phyloP scores from a whole-genome alignment of 768 basidiomycete species.

The Boletellus emodensis region DNA sequence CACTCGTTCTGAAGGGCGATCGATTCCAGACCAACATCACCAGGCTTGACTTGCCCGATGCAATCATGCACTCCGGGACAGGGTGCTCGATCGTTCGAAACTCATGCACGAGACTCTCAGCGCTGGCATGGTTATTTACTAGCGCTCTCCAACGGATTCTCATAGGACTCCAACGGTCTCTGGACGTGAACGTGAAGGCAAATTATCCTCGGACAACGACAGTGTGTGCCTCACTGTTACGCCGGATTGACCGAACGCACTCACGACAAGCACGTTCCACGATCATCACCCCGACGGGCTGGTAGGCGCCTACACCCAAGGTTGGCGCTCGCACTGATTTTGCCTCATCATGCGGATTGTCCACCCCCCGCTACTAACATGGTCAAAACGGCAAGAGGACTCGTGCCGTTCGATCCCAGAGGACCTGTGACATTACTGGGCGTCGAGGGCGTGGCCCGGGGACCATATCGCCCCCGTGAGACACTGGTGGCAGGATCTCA shows the following conservation, averaged over 20 bases:
- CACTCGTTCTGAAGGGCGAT: conserved; percentile 11
- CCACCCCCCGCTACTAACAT: conserved; percentile 29
- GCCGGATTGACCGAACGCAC: neutral
- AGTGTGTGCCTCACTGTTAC: conserved; percentile 10
- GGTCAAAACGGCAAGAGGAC: conserved; percentile 32
- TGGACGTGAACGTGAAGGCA: conserved; percentile 25
- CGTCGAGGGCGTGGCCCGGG: too few relatives aligned
- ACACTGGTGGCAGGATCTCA: too few relatives aligned
- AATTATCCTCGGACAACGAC: neutral
- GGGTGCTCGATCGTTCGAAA: neutral
- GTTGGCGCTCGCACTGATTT: neutral
- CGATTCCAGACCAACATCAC: conserved; percentile 15
- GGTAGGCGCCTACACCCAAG: neutral
- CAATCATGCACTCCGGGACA: conserved; percentile 17
- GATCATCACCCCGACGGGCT: conserved; percentile 32
- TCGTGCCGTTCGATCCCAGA: conserved; percentile 22
- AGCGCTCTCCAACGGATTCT: conserved; percentile 35
- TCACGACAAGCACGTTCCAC: neutral
- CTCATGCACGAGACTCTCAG: conserved; percentile 9
- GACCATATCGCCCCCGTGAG: too few relatives aligned
- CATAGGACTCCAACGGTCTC: conserved; percentile 39
- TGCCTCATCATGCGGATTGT: neutral
- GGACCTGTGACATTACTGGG: too few relatives aligned
- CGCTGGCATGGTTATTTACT: conserved; percentile 29
- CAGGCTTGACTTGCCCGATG: conserved; percentile 15